These are phyloP conservation scores for Geotrichum phurueaensis DNA, from an alignment of 1,139 yeast genomes.

Conservation along the genomic window DNA sequence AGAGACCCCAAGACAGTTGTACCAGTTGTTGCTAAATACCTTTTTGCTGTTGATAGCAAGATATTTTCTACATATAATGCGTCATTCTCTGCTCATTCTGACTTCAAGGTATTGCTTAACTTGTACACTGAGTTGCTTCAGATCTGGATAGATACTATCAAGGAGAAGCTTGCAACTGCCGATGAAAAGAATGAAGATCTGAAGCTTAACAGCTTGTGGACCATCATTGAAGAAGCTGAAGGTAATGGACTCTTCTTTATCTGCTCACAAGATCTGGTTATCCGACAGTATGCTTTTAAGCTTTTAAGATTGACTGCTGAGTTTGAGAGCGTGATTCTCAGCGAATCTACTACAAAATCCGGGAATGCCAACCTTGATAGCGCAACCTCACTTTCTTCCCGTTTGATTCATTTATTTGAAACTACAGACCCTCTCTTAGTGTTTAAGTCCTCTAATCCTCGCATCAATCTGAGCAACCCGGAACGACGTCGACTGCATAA, in stretches of 20 bases:
- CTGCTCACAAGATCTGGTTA: slow-evolving; percentile 76
- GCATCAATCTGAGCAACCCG: slow-evolving; percentile 67
- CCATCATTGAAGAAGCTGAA: slow-evolving; percentile 87
- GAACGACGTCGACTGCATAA: slow-evolving; percentile 69
- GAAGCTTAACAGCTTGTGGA: slow-evolving; percentile 71
- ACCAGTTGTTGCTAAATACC: slow-evolving; percentile 69
- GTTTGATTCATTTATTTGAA: slow-evolving; percentile 74
- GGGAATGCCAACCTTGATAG: slow-evolving; percentile 31
- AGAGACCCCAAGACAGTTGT: slow-evolving; percentile 68
- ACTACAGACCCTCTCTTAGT: slow-evolving; percentile 62
- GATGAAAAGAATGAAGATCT: slow-evolving; percentile 49
- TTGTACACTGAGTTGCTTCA: slow-evolving; percentile 72
- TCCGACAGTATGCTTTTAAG: slow-evolving; percentile 68
- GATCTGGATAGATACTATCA: slow-evolving; percentile 56
- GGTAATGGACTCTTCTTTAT: slow-evolving; percentile 91
- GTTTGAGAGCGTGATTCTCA: slow-evolving; percentile 47
- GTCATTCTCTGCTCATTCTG: slow-evolving; percentile 49
- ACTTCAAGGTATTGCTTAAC: slow-evolving; percentile 54
- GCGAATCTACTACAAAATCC: slow-evolving; percentile 12
- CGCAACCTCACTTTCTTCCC: slow-evolving; percentile 63
- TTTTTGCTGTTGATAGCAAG: slow-evolving; percentile 69
- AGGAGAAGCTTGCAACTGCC: slow-evolving; percentile 7
- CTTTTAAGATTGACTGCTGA: slow-evolving; percentile 71
- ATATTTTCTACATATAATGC: slow-evolving; percentile 38
- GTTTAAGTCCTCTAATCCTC: slow-evolving; percentile 44